Conservation (phyloP, 352 stramenopile genomes). For the Pythium scleroteichum region DNA sequence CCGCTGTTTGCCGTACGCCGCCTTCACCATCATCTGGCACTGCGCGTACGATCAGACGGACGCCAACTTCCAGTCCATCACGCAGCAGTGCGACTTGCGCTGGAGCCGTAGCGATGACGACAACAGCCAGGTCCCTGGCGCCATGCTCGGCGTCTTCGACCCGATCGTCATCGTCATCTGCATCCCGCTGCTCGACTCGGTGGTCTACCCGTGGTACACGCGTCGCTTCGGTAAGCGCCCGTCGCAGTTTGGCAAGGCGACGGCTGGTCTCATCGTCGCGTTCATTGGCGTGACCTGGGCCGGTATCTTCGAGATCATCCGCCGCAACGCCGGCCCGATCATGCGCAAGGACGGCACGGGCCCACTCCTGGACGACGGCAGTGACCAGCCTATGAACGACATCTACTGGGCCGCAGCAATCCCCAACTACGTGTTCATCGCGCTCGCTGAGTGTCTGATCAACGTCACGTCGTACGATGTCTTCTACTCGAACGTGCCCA, state of each 20-base stretch:
- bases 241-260: conserved; percentile 39
- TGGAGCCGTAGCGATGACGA: conserved; percentile 31
- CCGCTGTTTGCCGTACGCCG: conserved; percentile 48
- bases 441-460: conserved; percentile 58
- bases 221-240: conserved; percentile 32
- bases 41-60: conserved; percentile 67
- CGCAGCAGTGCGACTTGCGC: conserved; percentile 64
- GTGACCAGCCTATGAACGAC: conserved; percentile 56
- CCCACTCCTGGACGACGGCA: conserved; percentile 43
- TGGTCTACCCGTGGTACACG: conserved; percentile 38
- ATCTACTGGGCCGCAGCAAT: conserved; percentile 56
- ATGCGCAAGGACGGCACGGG: conserved; percentile 29
- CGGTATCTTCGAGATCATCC: conserved; percentile 55
- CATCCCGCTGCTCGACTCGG: conserved; percentile 35
- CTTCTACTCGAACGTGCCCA: conserved; percentile 60
- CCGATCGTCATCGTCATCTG: conserved; percentile 38
- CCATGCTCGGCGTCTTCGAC: conserved; percentile 46
- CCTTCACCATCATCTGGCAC: conserved; percentile 64
- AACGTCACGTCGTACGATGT: conserved; percentile 69
- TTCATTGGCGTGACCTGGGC: conserved; percentile 45
- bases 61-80: conserved; percentile 71
- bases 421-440: conserved; percentile 64
- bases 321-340: conserved; percentile 45
- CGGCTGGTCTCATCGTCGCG: conserved; percentile 35
- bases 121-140: conserved; percentile 52